phyloP scores from a whole-genome alignment of 2,329 filamentous ascomycete species.

The Talaromyces funiculosus region DNA sequence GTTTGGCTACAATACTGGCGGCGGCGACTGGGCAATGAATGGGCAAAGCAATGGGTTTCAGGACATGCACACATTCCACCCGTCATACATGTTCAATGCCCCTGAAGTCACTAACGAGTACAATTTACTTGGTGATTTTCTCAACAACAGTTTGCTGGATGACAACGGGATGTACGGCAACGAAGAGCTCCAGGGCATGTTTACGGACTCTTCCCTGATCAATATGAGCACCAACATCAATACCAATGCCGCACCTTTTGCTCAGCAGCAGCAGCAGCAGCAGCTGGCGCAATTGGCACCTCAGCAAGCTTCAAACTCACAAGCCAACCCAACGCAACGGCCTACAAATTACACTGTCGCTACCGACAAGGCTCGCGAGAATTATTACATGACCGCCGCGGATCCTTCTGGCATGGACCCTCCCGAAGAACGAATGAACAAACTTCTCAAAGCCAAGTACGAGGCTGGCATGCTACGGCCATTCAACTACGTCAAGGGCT shows the following conservation, averaged over 20 bases:
- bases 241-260: conserved; percentile 26
- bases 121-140: conserved; percentile 91
- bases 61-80: conserved; percentile 91
- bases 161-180: conserved; percentile 64
- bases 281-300: conserved; percentile 29
- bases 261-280: conserved; percentile 25
- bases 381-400: conserved; percentile 92
- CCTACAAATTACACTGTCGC: conserved; percentile 57
- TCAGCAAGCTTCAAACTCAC: conserved; percentile 22
- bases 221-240: conserved; percentile 37
- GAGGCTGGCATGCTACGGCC: conserved; percentile 90
- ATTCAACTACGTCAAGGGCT: conserved; percentile 98
- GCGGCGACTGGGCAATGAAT: conserved; percentile 67
- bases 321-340: conserved; percentile 54
- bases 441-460: conserved; percentile 89
- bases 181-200: conserved; percentile 60
- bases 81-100: conserved; percentile 90
- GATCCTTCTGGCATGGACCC: conserved; percentile 83
- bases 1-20: conserved; percentile 54
- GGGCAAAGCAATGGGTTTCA: conserved; percentile 72
- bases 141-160: conserved; percentile 85
- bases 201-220: conserved; percentile 53
- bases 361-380: conserved; percentile 66
- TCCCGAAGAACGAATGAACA: conserved; percentile 91
- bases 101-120: conserved; percentile 96